Conservation (phyloP, 345 rosid species). For the Salix suchowensis region DNA sequence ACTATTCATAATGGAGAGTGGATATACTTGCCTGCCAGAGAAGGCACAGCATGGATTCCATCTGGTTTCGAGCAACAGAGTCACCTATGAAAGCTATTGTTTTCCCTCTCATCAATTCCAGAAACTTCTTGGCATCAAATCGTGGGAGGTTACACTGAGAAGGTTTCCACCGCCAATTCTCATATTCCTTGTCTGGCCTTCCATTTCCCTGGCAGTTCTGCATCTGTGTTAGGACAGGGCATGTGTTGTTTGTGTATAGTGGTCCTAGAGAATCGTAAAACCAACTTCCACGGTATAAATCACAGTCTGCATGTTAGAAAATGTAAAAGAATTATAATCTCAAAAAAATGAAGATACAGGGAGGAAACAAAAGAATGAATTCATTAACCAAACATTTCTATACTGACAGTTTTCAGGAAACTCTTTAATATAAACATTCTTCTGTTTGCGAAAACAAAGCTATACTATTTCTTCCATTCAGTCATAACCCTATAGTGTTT, state of each 20-base stretch:
- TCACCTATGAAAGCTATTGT: conserved; percentile 91
- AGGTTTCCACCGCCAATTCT: conserved; percentile 97
- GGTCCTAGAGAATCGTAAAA: conserved; percentile 78
- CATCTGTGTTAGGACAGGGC: conserved; percentile 91
- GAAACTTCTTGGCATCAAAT: conserved; percentile 78
- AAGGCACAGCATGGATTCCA: conserved; percentile 96
- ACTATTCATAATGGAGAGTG: background rate
- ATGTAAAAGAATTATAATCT: conserved; percentile 12
- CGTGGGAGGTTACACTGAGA: conserved; percentile 82
- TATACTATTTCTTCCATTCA: background rate
- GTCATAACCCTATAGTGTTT: background rate
- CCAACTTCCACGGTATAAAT: conserved; percentile 81
- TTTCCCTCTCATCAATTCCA: conserved; percentile 90
- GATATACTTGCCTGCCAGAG: conserved; percentile 86
- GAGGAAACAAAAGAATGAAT: background rate
- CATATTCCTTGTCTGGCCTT: conserved; percentile 86
- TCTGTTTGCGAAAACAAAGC: background rate
- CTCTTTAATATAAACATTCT: background rate
- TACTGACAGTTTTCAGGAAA: background rate
- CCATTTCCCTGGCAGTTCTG: conserved; percentile 99
- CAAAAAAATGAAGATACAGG: background rate
- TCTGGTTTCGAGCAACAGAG: conserved; percentile 96
- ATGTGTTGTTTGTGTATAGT: conserved; percentile 78
- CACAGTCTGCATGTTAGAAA: conserved; percentile 55
- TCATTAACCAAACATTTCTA: background rate